phyloP scores from a whole-genome alignment of 179 eudicot genomes.

The Vitellaria paradoxa region DNA sequence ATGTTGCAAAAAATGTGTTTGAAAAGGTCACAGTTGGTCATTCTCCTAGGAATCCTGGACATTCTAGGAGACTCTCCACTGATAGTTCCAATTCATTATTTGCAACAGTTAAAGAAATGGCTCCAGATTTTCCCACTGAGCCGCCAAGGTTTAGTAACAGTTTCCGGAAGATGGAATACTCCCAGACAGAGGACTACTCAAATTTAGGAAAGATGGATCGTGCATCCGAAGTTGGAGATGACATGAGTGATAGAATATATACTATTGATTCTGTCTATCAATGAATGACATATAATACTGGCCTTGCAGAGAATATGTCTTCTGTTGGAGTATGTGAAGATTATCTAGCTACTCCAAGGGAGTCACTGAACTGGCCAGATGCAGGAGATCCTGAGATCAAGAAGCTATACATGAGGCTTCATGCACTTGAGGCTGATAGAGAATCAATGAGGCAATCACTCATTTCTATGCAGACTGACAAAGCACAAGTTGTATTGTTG shows the following conservation, averaged over 20 bases:
- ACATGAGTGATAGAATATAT: constrained; percentile 76
- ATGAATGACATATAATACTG: constrained; percentile 31
- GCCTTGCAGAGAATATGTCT: constrained; percentile 39
- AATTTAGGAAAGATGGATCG: constrained; percentile 47
- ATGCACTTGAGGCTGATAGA: constrained; percentile 92
- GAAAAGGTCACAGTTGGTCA: constrained; percentile 74
- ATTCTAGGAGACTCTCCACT: constrained; percentile 46
- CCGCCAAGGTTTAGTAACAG: constrained; percentile 56
- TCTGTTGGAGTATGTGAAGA: constrained; percentile 49
- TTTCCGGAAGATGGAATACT: constrained; percentile 41
- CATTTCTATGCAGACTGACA: constrained; percentile 78
- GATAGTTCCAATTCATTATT: constrained; percentile 43
- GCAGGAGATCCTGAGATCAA: constrained; percentile 58
- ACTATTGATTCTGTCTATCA: constrained; percentile 78
- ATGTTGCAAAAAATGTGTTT: constrained; percentile 44
- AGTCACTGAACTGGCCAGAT: constrained; percentile 38
- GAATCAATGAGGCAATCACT: constrained; percentile 75
- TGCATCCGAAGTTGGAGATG: constrained; percentile 66
- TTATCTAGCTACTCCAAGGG: constrained; percentile 47
- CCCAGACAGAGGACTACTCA: constrained; percentile 36
- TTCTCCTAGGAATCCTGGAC: constrained; percentile 51
- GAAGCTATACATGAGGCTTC: constrained; percentile 79
- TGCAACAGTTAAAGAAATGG: constrained; percentile 40
- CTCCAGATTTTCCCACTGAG: constrained; percentile 36
- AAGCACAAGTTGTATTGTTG: constrained; percentile 72